Evolutionary conservation across 352 stramenopile genomes (phyloP).

Genomic region (Globisporangium splendens): DNA sequence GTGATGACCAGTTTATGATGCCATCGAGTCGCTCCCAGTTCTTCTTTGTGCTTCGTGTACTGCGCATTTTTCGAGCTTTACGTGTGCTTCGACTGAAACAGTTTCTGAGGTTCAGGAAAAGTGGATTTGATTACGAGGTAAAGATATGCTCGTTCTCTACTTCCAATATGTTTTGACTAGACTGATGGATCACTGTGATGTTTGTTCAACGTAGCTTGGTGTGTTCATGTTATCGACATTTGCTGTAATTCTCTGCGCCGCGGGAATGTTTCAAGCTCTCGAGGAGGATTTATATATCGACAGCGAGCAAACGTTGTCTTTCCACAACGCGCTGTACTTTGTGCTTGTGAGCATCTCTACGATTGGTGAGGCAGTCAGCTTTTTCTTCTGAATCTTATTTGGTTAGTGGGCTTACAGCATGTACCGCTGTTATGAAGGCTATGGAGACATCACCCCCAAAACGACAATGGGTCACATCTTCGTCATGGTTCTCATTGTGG

Average conservation of each 20-base stretch:
- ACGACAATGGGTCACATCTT: slow-evolving; percentile 59
- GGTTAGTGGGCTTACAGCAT: no score
- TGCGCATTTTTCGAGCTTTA: slow-evolving; percentile 66
- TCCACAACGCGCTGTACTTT: slow-evolving; percentile 73
- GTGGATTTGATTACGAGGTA: slow-evolving; percentile 76
- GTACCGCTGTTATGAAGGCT: slow-evolving; percentile 25
- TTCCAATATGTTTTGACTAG: neutral
- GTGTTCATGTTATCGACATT: slow-evolving; percentile 67
- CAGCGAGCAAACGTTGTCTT: slow-evolving; percentile 29
- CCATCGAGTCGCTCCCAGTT: slow-evolving; percentile 37
- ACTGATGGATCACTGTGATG: no score
- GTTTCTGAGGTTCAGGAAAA: slow-evolving; percentile 59
- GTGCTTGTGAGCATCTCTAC: slow-evolving; percentile 71
- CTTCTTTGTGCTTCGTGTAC: slow-evolving; percentile 65
- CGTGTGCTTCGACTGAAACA: slow-evolving; percentile 53
- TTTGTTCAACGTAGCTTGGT: slow-evolving; percentile 26
- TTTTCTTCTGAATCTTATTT: neutral
- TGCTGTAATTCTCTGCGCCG: slow-evolving; percentile 58
- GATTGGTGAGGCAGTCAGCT: slow-evolving; percentile 32
- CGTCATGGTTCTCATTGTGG: slow-evolving; percentile 65
- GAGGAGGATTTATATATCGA: slow-evolving; percentile 45
- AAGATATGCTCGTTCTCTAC: neutral
- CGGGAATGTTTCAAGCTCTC: slow-evolving; percentile 62
- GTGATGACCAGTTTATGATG: slow-evolving; percentile 36
- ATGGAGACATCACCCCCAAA: slow-evolving; percentile 58